These are phyloP conservation scores for Kwoniella heveanensis DNA, from an alignment of 768 basidiomycete species.

Conservation along the genomic window DNA sequence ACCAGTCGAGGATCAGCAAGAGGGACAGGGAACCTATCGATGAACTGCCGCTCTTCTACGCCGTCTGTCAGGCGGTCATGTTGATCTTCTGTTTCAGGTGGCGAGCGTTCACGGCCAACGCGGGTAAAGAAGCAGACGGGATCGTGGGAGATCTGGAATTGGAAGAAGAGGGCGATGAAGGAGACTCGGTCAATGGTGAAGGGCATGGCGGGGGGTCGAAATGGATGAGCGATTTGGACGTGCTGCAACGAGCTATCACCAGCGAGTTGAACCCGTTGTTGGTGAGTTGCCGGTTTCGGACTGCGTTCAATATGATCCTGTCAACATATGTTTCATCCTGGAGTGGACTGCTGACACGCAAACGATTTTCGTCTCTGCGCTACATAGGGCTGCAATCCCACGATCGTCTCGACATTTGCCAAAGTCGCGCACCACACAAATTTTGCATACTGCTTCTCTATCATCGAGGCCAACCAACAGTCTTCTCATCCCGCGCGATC, in stretches of 20 bases:
- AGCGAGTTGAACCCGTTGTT: constrained; percentile 88
- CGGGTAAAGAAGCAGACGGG: constrained; percentile 60
- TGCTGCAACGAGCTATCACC: constrained; percentile 76
- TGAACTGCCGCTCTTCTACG: constrained; percentile 77
- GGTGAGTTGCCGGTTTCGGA: too few species aligned
- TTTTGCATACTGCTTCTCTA: constrained; percentile 91
- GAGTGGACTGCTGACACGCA: too few species aligned
- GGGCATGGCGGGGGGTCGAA: constrained; percentile 58
- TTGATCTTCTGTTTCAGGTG: constrained; percentile 98
- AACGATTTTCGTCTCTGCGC: background rate
- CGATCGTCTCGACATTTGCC: constrained; percentile 93
- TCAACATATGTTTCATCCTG: background rate
- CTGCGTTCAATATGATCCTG: too few species aligned
- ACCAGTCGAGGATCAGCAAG: constrained; percentile 63
- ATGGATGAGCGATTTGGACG: constrained; percentile 81
- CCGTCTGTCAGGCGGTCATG: constrained; percentile 86
- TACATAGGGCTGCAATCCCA: constrained; percentile 77
- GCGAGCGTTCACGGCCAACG: constrained; percentile 67
- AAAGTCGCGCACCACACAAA: constrained; percentile 82
- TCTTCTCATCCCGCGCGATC: constrained; percentile 58
- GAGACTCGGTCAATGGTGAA: constrained; percentile 29
- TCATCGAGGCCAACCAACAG: constrained; percentile 84
- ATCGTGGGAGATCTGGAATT: constrained; percentile 55
- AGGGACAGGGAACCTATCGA: constrained; percentile 47
- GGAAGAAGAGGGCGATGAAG: constrained; percentile 33